These are phyloP conservation scores for Alnus glutinosa DNA, from an alignment of 306 rosid genomes.

Conservation along the genomic window DNA sequence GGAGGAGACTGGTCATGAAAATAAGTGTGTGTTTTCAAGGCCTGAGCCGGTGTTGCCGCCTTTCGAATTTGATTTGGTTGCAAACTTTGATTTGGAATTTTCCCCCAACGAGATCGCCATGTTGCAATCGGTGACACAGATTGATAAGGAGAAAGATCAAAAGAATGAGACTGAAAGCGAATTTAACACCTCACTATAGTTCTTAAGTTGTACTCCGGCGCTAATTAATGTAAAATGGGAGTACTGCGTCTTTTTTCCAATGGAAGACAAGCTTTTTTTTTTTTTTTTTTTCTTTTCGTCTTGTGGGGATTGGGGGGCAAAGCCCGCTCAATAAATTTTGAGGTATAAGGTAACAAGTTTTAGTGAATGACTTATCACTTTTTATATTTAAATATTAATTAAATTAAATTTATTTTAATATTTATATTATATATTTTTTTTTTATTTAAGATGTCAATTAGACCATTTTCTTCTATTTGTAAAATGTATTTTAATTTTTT, in stretches of 20 bases:
- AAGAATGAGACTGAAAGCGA: neutral
- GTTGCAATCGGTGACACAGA: constrained; percentile 30
- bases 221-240: neutral
- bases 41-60: constrained; percentile 8
- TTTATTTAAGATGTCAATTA: too few relatives aligned
- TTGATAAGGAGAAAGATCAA: neutral
- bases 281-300: too few relatives aligned
- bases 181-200: neutral
- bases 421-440: too few relatives aligned
- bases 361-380: too few relatives aligned
- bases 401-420: too few relatives aligned
- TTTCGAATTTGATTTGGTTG: constrained; percentile 34
- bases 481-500: too few relatives aligned
- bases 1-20: neutral
- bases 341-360: too few relatives aligned
- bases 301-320: too few relatives aligned
- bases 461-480: too few relatives aligned
- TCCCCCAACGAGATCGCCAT: constrained; percentile 33
- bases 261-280: neutral
- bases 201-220: neutral
- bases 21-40: neutral
- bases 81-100: constrained; percentile 36
- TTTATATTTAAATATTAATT: too few relatives aligned
- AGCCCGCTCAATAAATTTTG: too few relatives aligned
- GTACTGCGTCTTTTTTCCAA: neutral